phyloP scores from a whole-genome alignment of 2,329 filamentous ascomycete species.

The Arthroderma uncinatum region DNA sequence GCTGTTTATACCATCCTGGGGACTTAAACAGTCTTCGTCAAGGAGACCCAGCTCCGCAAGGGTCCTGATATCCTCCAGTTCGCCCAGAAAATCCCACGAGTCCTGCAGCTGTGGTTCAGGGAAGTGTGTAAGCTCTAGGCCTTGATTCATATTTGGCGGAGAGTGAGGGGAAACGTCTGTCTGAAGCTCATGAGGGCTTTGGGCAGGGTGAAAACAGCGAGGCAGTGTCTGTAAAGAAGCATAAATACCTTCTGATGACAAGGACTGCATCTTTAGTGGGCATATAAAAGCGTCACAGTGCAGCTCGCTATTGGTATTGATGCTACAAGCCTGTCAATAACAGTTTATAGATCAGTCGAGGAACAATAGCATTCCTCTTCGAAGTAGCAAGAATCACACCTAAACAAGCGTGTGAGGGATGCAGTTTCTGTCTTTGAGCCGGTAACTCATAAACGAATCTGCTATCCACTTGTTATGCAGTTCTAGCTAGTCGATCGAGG shows the following conservation, averaged over 20 bases:
- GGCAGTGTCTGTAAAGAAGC: conserved; percentile 21
- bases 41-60: not conserved
- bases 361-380: not conserved
- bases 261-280: conserved; percentile 9
- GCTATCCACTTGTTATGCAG: not conserved
- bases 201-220: conserved; percentile 4
- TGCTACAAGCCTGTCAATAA: not conserved
- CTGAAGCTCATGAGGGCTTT: conserved; percentile 8
- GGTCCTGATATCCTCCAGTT: not conserved
- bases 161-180: conserved; percentile 13
- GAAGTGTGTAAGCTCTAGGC: conserved; percentile 36
- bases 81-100: conserved; percentile 5
- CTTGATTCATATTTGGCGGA: conserved; percentile 21
- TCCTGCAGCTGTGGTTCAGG: conserved; percentile 26
- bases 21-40: not conserved
- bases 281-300: not conserved
- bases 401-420: not conserved
- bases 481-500: not conserved
- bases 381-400: not conserved
- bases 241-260: conserved; percentile 29
- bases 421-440: not conserved
- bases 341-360: not conserved
- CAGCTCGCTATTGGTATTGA: not conserved
- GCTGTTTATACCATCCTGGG: not conserved
- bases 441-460: not conserved